phyloP scores from a whole-genome alignment of 2,329 filamentous ascomycete species.

The Trichoderma semiorbis region DNA sequence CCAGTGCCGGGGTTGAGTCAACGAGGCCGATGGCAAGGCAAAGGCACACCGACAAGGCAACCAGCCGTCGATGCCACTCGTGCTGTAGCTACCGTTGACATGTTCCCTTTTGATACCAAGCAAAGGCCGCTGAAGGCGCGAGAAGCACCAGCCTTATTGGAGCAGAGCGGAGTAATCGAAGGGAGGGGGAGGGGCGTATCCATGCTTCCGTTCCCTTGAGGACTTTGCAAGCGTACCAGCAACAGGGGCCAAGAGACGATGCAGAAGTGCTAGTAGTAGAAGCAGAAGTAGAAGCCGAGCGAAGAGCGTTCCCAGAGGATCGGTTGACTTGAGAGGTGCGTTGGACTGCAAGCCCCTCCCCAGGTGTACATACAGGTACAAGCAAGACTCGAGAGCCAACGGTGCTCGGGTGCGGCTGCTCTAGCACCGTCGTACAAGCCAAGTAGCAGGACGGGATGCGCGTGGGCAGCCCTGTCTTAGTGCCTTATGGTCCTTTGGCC shows the following conservation, averaged over 20 bases:
- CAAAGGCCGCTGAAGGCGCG: slow-evolving; percentile 2
- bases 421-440: slow-evolving; percentile 16
- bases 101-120: neutral
- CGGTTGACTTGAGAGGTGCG: slow-evolving; percentile 12
- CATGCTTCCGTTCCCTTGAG: neutral
- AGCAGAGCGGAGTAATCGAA: slow-evolving; percentile 8
- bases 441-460: slow-evolving; percentile 12
- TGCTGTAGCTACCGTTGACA: neutral
- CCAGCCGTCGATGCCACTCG: neutral
- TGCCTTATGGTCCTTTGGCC: slow-evolving; percentile 5
- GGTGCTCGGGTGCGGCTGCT: slow-evolving; percentile 18
- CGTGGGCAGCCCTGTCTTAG: slow-evolving; percentile 16
- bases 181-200: slow-evolving; percentile 4
- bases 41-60: neutral
- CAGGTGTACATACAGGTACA: neutral
- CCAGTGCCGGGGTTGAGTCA: neutral
- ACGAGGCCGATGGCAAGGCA: neutral
- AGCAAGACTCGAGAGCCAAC: slow-evolving; percentile 2
- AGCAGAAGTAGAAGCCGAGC: slow-evolving; percentile 7
- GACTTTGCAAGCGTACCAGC: neutral
- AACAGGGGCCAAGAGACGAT: slow-evolving; percentile 4
- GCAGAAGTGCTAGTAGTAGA: neutral
- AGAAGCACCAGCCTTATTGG: slow-evolving; percentile 14
- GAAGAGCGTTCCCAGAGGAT: slow-evolving; percentile 17
- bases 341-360: slow-evolving; percentile 1